phyloP scores from a whole-genome alignment of 371 early-diverging fungal genomes.

The Lichtheimia corymbifera region DNA sequence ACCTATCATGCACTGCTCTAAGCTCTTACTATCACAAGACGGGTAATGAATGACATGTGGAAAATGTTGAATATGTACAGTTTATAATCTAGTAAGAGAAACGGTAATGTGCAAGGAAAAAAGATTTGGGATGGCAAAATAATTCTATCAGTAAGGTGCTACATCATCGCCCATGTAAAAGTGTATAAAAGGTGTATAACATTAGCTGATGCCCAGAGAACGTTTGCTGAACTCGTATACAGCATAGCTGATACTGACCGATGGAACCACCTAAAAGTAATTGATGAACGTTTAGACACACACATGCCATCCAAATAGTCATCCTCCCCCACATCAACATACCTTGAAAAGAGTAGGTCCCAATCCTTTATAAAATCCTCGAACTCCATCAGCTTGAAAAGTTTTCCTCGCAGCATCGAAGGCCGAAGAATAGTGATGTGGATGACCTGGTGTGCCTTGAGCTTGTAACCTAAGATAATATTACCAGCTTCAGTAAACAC shows the following conservation, averaged over 20 bases:
- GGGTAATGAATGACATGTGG: too few species aligned
- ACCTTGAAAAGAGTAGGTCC: conserved; percentile 79
- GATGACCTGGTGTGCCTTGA: conserved; percentile 81
- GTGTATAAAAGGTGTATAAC: background rate
- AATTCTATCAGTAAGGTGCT: too few species aligned
- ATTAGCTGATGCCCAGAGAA: conserved; percentile 15
- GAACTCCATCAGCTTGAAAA: conserved; percentile 73
- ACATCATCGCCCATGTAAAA: background rate
- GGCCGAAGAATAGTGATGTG: conserved; percentile 66
- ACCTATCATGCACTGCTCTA: too few species aligned
- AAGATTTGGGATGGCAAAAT: too few species aligned
- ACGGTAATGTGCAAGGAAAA: background rate
- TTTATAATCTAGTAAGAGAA: conserved; percentile 9
- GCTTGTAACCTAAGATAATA: conserved; percentile 71
- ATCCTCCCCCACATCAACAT: background rate
- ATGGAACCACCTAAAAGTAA: conserved; percentile 58
- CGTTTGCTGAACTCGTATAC: conserved; percentile 66
- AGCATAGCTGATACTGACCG: conserved; percentile 65
- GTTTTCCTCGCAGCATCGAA: conserved; percentile 73
- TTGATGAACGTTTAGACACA: too few species aligned
- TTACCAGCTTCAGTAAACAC: background rate
- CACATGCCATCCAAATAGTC: too few species aligned
- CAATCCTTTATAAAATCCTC: conserved; percentile 88
- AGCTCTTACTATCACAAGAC: too few species aligned
- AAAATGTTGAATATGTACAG: conserved; percentile 7